A percentile compares a stretch with the other conserved stretches of the same genome.
phyloP scores from a whole-genome alignment of 2,329 filamentous ascomycete species.

The Aureobasidium musti region DNA sequence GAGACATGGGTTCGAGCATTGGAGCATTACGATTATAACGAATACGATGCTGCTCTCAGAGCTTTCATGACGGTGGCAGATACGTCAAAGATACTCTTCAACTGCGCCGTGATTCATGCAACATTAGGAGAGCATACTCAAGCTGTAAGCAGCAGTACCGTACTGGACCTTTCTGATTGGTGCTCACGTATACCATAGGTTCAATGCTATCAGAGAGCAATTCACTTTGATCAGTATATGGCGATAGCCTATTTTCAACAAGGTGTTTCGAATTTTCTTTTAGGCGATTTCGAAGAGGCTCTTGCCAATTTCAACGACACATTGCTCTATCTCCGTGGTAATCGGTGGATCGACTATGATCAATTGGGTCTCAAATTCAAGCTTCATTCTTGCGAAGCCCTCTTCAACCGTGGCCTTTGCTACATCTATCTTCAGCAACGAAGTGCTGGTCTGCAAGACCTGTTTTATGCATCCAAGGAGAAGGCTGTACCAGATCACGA shows the following conservation, averaged over 20 bases:
- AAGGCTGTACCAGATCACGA: conserved; percentile 96
- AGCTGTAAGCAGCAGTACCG: conserved; percentile 65
- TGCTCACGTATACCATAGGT: conserved; percentile 59
- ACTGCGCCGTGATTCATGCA: conserved; percentile 96
- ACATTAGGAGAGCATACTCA: conserved; percentile 94
- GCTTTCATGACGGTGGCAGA: conserved; percentile 86
- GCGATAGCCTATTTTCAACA: conserved; percentile 98
- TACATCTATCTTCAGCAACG: conserved; percentile 96
- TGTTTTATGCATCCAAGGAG: conserved; percentile 88
- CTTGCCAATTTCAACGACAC: conserved; percentile 99
- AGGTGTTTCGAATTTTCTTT: conserved; percentile 94
- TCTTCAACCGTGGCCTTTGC: conserved; percentile 96
- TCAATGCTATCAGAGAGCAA: conserved; percentile 89
- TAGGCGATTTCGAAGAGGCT: conserved; percentile 96
- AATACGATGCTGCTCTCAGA: conserved; percentile 85
- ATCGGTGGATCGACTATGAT: conserved; percentile 97
- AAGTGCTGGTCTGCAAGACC: conserved; percentile 85
- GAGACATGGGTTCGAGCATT: conserved; percentile 97
- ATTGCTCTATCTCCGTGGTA: conserved; percentile 87
- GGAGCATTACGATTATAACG: conserved; percentile 90
- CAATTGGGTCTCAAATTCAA: conserved; percentile 95
- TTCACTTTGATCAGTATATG: conserved; percentile 88
- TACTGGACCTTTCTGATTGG: not conserved
- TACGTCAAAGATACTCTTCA: conserved; percentile 98
- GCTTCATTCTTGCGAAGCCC: conserved; percentile 92